Conservation (phyloP, 768 basidiomycete species). For the Boletus sp. region DNA sequence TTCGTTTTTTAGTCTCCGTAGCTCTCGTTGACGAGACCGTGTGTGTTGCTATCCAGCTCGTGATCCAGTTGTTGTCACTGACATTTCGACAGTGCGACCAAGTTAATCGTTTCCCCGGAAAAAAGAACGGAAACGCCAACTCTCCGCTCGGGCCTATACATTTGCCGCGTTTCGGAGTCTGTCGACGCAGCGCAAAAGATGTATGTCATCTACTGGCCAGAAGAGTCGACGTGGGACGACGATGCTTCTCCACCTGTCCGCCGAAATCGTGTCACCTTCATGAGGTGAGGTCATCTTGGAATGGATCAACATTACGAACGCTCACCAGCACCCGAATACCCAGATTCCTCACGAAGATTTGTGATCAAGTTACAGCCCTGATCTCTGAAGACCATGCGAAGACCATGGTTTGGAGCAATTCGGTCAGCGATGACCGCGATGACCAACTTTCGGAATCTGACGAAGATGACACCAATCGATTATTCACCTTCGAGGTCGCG, state of each 20-base stretch:
- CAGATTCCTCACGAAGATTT: conserved; percentile 59
- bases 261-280: conserved; percentile 57
- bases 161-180: conserved; percentile 29
- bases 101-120: conserved; percentile 7
- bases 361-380: conserved; percentile 52
- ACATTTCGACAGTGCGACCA: conserved; percentile 11
- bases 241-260: conserved; percentile 44
- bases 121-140: conserved; percentile 10
- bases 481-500: conserved; percentile 55
- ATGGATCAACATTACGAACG: not conserved
- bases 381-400: conserved; percentile 47
- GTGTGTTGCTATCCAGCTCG: conserved; percentile 33
- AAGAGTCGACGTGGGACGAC: conserved; percentile 58
- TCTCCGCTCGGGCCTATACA: conserved; percentile 53
- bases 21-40: conserved; percentile 36
- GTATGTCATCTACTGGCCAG: conserved; percentile 62
- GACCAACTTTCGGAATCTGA: conserved; percentile 28
- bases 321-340: not conserved
- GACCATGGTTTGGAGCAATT: conserved; percentile 44
- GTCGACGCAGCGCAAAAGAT: conserved; percentile 21
- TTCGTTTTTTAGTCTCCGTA: conserved; percentile 42
- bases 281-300: conserved; percentile 40
- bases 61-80: not conserved
- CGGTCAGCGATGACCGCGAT: conserved; percentile 28
- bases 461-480: conserved; percentile 44